Evolutionary conservation across 148 eudicot genomes (phyloP).

Genomic region (Amaranthus palmeri): DNA sequence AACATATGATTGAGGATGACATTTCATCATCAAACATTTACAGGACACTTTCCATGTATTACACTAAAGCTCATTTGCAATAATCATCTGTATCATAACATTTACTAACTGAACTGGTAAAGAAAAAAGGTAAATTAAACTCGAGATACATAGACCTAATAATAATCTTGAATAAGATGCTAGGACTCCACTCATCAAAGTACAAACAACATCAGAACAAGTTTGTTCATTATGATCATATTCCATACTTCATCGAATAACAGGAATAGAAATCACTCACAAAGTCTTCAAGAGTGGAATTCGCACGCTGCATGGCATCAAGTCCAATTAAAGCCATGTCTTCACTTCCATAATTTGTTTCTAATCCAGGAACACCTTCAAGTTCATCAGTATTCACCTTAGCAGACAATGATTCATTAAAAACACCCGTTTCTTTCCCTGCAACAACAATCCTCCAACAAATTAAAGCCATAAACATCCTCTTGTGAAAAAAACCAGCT

Average conservation of each 20-base stretch:
- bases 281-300: slow-evolving; percentile 94
- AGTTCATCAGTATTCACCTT: slow-evolving; percentile 18
- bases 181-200: slow-evolving; percentile 2
- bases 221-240: slow-evolving; percentile 7
- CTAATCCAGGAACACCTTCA: slow-evolving; percentile 6
- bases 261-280: slow-evolving; percentile 38
- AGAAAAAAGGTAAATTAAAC: background rate
- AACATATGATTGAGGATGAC: too few species aligned
- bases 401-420: slow-evolving; percentile 9
- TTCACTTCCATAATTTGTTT: background rate
- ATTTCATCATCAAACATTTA: too few species aligned
- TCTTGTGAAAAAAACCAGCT: background rate
- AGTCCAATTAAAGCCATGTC: slow-evolving; percentile 59
- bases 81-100: too few species aligned
- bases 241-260: background rate
- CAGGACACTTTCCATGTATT: too few species aligned
- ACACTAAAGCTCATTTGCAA: too few species aligned
- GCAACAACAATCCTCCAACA: slow-evolving; percentile 15
- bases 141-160: too few species aligned
- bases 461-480: background rate
- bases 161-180: background rate
- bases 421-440: slow-evolving; percentile 21
- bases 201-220: background rate
- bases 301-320: slow-evolving; percentile 81
- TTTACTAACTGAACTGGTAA: background rate